phyloP scores from a whole-genome alignment of 345 rosid genomes.

The Rhodamnia rubescens region DNA sequence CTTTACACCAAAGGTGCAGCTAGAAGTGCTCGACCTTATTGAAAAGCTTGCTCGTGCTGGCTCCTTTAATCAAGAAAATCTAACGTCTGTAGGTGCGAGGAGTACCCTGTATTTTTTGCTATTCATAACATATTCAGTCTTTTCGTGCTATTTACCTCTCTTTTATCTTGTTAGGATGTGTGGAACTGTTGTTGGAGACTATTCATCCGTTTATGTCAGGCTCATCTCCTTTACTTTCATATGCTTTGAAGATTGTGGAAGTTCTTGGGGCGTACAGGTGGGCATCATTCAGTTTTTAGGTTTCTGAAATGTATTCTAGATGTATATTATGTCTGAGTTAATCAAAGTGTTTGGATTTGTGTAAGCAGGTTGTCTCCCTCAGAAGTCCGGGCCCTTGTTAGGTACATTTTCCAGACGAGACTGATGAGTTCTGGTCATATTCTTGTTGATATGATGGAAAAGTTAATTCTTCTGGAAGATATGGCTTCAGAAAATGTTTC shows the following conservation, averaged over 20 bases:
- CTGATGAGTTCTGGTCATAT: slow-evolving; percentile 60
- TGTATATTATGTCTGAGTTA: slow-evolving; percentile 1
- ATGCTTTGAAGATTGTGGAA: slow-evolving; percentile 92
- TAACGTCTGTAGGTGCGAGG: slow-evolving; percentile 83
- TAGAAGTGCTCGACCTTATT: slow-evolving; percentile 70
- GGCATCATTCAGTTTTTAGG: not conserved
- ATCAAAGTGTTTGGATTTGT: slow-evolving; percentile 11
- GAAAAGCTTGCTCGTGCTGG: slow-evolving; percentile 82
- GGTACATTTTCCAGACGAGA: slow-evolving; percentile 84
- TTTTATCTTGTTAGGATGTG: slow-evolving; percentile 50
- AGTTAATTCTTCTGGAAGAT: slow-evolving; percentile 81
- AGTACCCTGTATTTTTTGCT: not conserved
- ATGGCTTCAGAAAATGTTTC: slow-evolving; percentile 69
- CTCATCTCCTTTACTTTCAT: slow-evolving; percentile 70
- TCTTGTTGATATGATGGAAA: slow-evolving; percentile 92
- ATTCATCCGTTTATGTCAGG: slow-evolving; percentile 81
- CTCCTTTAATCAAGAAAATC: slow-evolving; percentile 90
- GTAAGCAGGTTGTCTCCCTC: slow-evolving; percentile 83
- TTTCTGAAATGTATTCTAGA: not conserved
- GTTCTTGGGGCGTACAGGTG: slow-evolving; percentile 96
- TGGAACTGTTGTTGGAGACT: slow-evolving; percentile 86
- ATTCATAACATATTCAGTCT: not conserved
- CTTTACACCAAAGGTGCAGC: slow-evolving; percentile 89
- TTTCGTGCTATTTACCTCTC: slow-evolving; percentile 14
- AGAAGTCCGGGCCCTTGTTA: slow-evolving; percentile 74